A percentile compares a stretch with the other conserved stretches of the same genome.
Evolutionary conservation across 2,329 filamentous ascomycete genomes (phyloP).

Genomic region (Geosmithia putterillii): DNA sequence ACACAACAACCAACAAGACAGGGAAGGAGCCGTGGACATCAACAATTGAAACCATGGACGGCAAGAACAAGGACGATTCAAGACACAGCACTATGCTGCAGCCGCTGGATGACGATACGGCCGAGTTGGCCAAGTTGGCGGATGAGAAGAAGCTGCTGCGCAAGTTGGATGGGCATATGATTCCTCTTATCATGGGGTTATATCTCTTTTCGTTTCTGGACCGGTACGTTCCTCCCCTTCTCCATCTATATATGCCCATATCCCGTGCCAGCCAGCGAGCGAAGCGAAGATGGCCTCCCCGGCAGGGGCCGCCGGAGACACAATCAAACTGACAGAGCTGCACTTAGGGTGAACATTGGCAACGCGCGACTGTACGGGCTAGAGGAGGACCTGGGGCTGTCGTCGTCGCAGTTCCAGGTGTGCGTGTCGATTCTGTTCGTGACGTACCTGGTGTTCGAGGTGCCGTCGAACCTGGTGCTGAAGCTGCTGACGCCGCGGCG

Average conservation of each 20-base stretch:
- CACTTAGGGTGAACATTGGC: constrained; percentile 54
- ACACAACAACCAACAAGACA: neutral
- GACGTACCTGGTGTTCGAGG: constrained; percentile 49
- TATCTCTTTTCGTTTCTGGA: constrained; percentile 71
- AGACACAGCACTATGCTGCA: neutral
- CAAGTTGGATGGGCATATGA: constrained; percentile 51
- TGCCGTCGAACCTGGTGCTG: constrained; percentile 52
- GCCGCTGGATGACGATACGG: neutral
- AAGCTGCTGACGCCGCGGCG: constrained; percentile 49
- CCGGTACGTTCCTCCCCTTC: constrained; percentile 30
- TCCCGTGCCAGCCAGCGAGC: no score
- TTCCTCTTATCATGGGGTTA: constrained; percentile 54
- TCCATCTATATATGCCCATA: neutral
- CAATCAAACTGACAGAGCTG: neutral
- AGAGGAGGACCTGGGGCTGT: constrained; percentile 48
- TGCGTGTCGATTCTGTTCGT: constrained; percentile 57
- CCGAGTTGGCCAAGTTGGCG: constrained; percentile 6
- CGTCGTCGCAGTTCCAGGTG: constrained; percentile 54
- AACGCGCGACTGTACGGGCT: constrained; percentile 57
- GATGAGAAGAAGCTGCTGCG: constrained; percentile 44
- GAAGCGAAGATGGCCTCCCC: neutral
- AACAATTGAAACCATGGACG: constrained; percentile 3
- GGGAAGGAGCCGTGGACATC: neutral
- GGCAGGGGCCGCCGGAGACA: no score
- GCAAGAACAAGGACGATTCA: no score